Evolutionary conservation across 83 land plant genomes (phyloP), one percentile per base, ranked within the genome.

Genomic region (Isoetes engelmannii): DNA sequence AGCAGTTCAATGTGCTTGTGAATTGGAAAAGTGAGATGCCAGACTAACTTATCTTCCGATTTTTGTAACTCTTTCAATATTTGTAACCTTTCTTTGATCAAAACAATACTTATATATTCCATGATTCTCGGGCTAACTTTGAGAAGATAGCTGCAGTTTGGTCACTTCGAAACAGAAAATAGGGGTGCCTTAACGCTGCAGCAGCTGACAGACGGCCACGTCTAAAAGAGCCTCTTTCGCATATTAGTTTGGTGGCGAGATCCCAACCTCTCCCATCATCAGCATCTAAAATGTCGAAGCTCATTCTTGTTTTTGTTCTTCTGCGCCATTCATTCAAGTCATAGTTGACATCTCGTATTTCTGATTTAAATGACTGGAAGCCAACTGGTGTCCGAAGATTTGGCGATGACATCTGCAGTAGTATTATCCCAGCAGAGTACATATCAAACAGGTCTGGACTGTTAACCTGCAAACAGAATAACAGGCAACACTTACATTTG

Each of bases 261-360:
- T 95, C 93, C 99, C 97, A 95, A 5, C 99, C 99, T 72, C 86
- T 85, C 6, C 87, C 94, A 12, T 85, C 85, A 61, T 91, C 99
- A 41, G 85, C 76, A 69, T 95, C 99, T 12, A 95, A 84, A 50
- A 95, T 58, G 6, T 83, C 80, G 12, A 91, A 78, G 66, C 91
- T 86, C 7, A 87, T 84, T 81, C 87, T 86, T 56, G 73, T 67
- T 45, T 87, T 77, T 15, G 97, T 95, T 6, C 20, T 47, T 77
- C 82, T 84, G 61, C 99, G 86, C 99, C 97, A 95, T 68, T 61
- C 80, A 9, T 79, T 84, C 79, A 95, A 77, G 67, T 95, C 91
- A 75, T 91, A 91, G 12, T 82, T 80, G 53, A 61, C 80, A 4
- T 69, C 15, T 63, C 81, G 82, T 8, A 95, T 44, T 74, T 95